Evolutionary conservation across 306 rosid genomes (phyloP).

Genomic region (Rosa rugosa): DNA sequence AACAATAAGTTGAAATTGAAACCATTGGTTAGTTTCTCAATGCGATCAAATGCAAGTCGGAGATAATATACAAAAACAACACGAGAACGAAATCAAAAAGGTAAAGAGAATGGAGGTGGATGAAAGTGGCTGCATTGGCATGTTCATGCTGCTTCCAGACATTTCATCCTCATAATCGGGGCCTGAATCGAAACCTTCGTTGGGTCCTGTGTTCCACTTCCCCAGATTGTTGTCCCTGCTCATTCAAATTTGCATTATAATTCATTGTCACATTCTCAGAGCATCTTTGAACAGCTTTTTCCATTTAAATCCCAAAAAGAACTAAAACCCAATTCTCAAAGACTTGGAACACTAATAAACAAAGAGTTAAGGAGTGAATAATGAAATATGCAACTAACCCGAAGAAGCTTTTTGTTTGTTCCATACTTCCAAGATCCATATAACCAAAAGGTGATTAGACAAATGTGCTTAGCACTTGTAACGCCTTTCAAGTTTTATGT

Average conservation of each 20-base stretch:
- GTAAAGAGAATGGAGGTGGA: conserved; percentile 19
- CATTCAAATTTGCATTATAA: conserved; percentile 2
- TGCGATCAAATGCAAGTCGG: conserved; percentile 7
- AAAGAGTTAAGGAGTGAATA: not conserved
- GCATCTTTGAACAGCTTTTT: not conserved
- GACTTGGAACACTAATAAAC: not conserved
- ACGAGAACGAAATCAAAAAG: conserved; percentile 23
- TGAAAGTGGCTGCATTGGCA: conserved; percentile 12
- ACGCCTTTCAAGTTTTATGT: not conserved
- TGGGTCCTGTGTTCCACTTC: conserved; percentile 53
- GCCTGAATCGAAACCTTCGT: conserved; percentile 31
- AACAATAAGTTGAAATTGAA: not conserved
- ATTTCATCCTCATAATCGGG: conserved; percentile 54
- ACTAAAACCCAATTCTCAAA: conserved; percentile 2
- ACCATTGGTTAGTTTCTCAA: conserved; percentile 16
- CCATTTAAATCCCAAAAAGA: not conserved
- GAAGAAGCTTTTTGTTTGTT: not conserved
- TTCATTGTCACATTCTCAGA: not conserved
- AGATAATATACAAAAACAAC: conserved; percentile 17
- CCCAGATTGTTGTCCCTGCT: conserved; percentile 59
- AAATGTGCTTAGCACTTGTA: not conserved
- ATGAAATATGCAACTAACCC: not conserved
- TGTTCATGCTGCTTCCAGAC: conserved; percentile 37
- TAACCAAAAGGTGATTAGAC: not conserved
- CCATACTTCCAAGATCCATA: not conserved